Evolutionary conservation across 306 rosid genomes (phyloP), one percentile per base, ranked within the genome.

Genomic region (Ceratonia siliqua): DNA sequence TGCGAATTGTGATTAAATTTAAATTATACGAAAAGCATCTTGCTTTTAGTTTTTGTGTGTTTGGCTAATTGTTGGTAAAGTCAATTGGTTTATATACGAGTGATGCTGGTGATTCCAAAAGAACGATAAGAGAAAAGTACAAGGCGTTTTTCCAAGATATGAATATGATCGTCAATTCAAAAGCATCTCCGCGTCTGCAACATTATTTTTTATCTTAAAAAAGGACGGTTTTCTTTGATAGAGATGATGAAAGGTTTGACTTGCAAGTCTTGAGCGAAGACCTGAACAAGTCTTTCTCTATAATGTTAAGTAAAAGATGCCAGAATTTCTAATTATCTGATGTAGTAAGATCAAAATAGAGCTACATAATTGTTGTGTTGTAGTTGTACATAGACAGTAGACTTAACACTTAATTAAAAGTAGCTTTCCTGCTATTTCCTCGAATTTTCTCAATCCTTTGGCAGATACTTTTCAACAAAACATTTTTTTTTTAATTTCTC

Each of bases 211-310:
- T 2, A 53, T 11, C 6, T 64, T 36, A n/a, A n/a, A n/a, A n/a
- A n/a, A n/a, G n/a, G n/a, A n/a, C n/a, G n/a, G n/a, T n/a, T 41
- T 14, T 42, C 53, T 12, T 39, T 3, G 13, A 38, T 48, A 36
- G 56, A 11, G 45, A 8, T 52, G 52, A 74, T 66, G 28, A 41
- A 53, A 28, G 24, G 0, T 52, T 85, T 88, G 92, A 85, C 88
- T 82, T 83, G 68, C 69, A 88, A 88, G 92, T 88, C 90, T 66
- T 76, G 56, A 0, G 5, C 69, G n/a, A 43, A 70, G 83, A 79
- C 86, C 41, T 64, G 8, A 61, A 32, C 4, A 75, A 79, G 87
- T 83, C 88, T 39, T 57, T 32, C 9, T 25, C 24, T n/a, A n/a
- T n/a, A n/a, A n/a, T 43, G 5, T 43, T 2, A 43, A 14, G 49